Conservation (phyloP, 148 eudicot genomes). For the Arctostaphylos glauca region DNA sequence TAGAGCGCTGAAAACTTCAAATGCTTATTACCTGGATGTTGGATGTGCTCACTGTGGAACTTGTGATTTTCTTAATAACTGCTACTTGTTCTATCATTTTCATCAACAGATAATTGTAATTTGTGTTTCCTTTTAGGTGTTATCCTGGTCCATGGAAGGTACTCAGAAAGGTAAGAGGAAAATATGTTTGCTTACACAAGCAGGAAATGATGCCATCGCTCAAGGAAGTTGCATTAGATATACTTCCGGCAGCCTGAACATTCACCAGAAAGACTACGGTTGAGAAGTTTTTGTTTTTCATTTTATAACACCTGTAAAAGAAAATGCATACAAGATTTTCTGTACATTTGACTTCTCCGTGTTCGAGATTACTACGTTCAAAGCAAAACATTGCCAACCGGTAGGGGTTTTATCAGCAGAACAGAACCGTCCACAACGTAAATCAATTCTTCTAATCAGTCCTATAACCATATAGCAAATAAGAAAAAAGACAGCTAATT, state of each 20-base stretch:
- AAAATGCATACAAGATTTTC: neutral
- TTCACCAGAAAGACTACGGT: neutral
- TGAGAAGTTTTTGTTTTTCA: neutral
- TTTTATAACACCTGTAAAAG: neutral
- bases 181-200: constrained; percentile 63
- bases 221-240: constrained; percentile 89
- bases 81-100: neutral
- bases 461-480: neutral
- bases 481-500: no score
- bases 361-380: neutral
- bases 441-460: neutral
- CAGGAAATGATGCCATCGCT: constrained; percentile 85
- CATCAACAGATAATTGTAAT: neutral
- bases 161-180: constrained; percentile 52
- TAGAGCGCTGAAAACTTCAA: neutral
- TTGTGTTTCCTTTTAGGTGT: constrained; percentile 37
- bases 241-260: constrained; percentile 70
- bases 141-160: constrained; percentile 97
- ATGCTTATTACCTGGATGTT: neutral
- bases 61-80: neutral
- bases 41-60: neutral
- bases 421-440: neutral
- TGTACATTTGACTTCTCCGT: neutral
- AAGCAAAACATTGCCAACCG: neutral
- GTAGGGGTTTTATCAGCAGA: neutral